A percentile compares a stretch with the other conserved stretches of the same genome.
phyloP scores from a whole-genome alignment of 129 eudicot genomes.

The Centrapalus pauciflorus region DNA sequence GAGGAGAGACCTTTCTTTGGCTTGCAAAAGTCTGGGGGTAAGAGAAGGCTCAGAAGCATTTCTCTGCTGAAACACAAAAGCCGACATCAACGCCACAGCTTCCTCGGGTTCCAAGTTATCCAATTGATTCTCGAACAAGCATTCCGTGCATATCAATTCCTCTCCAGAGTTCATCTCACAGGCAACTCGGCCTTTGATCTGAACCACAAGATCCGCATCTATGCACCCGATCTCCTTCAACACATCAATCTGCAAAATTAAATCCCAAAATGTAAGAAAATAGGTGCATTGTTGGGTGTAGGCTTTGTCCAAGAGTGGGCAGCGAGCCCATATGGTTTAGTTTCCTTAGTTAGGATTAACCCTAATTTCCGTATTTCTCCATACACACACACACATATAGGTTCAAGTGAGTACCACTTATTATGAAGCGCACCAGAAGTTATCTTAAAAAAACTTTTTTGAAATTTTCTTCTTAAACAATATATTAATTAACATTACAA shows the following conservation, averaged over 20 bases:
- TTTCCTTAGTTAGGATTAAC: too few species aligned
- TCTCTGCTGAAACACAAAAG: conserved; percentile 96
- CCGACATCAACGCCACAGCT: conserved; percentile 97
- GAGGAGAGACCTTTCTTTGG: conserved; percentile 58
- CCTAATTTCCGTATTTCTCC: too few species aligned
- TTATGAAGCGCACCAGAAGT: too few species aligned
- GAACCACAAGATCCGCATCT: conserved; percentile 87
- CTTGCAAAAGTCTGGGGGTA: conserved; percentile 77
- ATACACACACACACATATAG: too few species aligned
- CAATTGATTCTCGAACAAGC: conserved; percentile 95
- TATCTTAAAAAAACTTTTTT: too few species aligned
- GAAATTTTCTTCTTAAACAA: too few species aligned
- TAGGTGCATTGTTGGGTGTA: too few species aligned
- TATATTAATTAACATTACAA: too few species aligned
- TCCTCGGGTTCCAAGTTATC: conserved; percentile 97
- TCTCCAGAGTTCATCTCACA: conserved; percentile 99
- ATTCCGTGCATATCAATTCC: conserved; percentile 95
- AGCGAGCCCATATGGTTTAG: too few species aligned
- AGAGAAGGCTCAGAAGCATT: conserved; percentile 91
- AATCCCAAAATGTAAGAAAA: conserved; percentile 12
- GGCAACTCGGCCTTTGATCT: conserved; percentile 97
- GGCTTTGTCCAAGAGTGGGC: too few species aligned
- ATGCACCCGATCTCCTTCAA: conserved; percentile 87
- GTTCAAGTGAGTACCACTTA: too few species aligned
- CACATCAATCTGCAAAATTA: conserved; percentile 72